Evolutionary conservation across 139 green algal genomes (phyloP), one percentile per base, ranked within the genome.

Genomic region (Tetraselmis striata): DNA sequence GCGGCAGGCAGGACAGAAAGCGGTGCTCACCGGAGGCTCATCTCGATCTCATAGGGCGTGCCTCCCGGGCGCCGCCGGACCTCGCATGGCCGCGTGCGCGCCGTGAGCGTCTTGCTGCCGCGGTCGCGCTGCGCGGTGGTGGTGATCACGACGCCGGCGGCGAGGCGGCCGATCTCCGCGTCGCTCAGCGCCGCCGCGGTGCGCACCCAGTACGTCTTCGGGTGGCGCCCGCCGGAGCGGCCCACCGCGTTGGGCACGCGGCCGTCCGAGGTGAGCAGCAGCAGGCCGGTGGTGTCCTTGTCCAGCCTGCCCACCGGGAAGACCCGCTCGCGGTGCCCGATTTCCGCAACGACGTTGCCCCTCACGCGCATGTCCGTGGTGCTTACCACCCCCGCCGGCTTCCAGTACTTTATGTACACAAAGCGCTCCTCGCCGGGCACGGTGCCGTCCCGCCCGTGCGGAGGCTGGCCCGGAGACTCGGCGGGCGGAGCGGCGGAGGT

Each of bases 221-320:
- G 26, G 79, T 83, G 79, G 2, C 28, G 45, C 25, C 74, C 28
- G 23, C 30, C 18, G 18, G 79, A 32, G 28, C 79, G 45, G 28
- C 74, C 28, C 79, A 83, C 87, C 23, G 88, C 88, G 79, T 90
- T 91, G 81, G 92, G 80, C 81, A 92, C 77, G 31, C 87, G 32
- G 0, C 91, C 91, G 67, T 93, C 91, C 81, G 92, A 87, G 23
- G 90, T 95, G 11, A 95, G 74, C 59, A 95, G 84, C 81, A 95
- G 83, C 84, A 95, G 85, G 2, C 91, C 91, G 29, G 76, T 88
- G 2, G 88, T 92, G 11, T 92, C 88, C 84, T 92, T 93, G 81
- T 95, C 91, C 67, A 95, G 86, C 0, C 91, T 85, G 0, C 91
- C 91, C 23, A 93, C 87, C 24, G 82, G 45, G 22, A 87, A 91